Evolutionary conservation across 352 stramenopile species (phyloP), one percentile per base, ranked within the genome.

Genomic region (Globisporangium cylindrosporum): DNA sequence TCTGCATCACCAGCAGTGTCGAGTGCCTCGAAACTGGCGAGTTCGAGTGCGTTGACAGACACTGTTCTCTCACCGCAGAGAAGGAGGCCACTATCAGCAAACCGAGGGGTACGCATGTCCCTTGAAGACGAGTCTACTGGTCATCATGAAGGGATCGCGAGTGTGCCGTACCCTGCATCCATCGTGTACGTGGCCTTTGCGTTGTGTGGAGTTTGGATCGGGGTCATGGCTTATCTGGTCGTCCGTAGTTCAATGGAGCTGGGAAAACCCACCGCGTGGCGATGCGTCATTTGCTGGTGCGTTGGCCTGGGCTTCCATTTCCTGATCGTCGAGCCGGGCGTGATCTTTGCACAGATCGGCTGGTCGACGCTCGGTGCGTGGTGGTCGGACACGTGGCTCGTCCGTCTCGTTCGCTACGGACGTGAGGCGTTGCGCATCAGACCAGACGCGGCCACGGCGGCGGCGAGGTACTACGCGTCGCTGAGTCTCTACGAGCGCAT

Each of bases 401-500:
- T 71, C 0, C 75, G 73, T 18, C 20, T 90, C 14, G 27, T 88
- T 14, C 81, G 75, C 24, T 78, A 77, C 29, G 81, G 84, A 0
- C 83, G 83, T 4, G 68, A 64, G 41, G 73, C 70, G 7, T 58
- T 94, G 43, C 79, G 84, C 0, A 86, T 94, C 54, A 68, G 77
- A 34, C 70, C 78, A 0, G 75, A 78, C 18, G 72, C 72, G 0
- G 72, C 73, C 1, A 75, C 60, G 0, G 56, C 72, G 0, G 68
- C 67, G 1, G 72, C 73, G 20, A 63, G 73, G 3, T 75, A 79
- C 56, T 84, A 81, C 43, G 77, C 77, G 22, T 89, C 80, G 6
- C 69, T 91, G 46, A 84, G 76, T 54, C 73, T 91, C 49, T 93
- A 91, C 71, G 81, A 90, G 54, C 80, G 78, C 43, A 86, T 93